Conservation (phyloP, 805 yeast genomes). For the Kuraishia piskuri region DNA sequence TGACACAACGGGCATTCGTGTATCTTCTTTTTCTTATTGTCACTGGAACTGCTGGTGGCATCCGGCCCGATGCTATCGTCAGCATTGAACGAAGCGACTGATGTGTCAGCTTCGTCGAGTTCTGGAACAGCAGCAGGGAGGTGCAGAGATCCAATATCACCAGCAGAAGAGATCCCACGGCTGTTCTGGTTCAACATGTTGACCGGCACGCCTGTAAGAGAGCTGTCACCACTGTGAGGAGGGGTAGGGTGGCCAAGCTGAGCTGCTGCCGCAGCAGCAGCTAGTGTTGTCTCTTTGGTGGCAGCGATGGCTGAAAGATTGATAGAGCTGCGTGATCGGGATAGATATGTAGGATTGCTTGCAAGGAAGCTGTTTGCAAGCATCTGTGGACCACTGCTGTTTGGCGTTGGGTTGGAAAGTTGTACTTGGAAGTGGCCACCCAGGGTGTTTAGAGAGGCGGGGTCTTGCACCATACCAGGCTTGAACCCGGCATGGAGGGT, state of each 20-base stretch:
- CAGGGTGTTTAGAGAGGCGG: neutral
- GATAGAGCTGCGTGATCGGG: conserved; percentile 42
- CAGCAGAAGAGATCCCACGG: neutral
- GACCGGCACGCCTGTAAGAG: neutral
- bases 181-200: no score
- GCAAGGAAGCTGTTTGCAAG: neutral
- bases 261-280: neutral
- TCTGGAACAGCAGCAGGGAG: neutral
- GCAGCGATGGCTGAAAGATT: conserved; percentile 48
- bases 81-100: neutral
- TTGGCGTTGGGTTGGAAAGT: neutral
- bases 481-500: neutral
- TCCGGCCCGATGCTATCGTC: neutral
- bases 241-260: neutral
- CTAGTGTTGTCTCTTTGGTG: conserved; percentile 15
- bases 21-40: conserved; percentile 37
- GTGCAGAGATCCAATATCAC: neutral
- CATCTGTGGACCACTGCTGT: neutral
- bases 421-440: neutral
- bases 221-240: neutral
- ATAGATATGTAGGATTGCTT: conserved; percentile 5
- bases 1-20: conserved; percentile 61
- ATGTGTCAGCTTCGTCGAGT: neutral
- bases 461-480: neutral
- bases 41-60: neutral